Evolutionary conservation across 108 stramenopile genomes (phyloP), one percentile per base, ranked within the genome.

Genomic region (Cyclotella sp.): DNA sequence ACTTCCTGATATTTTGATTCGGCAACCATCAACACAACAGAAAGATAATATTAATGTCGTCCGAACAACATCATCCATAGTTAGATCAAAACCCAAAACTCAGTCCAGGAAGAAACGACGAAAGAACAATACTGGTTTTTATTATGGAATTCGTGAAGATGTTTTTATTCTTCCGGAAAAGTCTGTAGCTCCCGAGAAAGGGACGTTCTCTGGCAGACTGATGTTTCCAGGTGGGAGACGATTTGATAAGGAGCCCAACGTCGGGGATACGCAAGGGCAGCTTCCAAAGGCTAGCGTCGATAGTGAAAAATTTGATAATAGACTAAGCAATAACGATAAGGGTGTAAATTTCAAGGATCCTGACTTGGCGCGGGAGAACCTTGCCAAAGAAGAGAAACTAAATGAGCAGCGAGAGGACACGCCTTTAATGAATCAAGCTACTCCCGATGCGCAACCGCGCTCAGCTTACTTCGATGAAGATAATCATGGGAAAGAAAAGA

Each of bases 111-210:
- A 55, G 55, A 55, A 55, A 55, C 19, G 55, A 44, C 54, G 84
- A 46, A 76, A 74, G 77, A 85, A 85, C 63, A 82, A 85, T 39
- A 82, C 80, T 13, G 84, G 84, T 9, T 85, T 85, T 70, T 85
- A 82, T 42, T 85, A 85, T 41, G 84, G 84, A 12, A 70, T 82
- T 40, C 84, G 81, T 7, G 84, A 85, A 18, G 81, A 85, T 40
- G 74, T 70, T 72, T 47, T 45, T 0, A 46, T 49, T 28, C 13
- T 59, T 45, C 16, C 52, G 9, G 19, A 47, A 3, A 19, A 2
- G 27, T 1, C 30, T 28, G 16, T 14, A 51, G 27, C 45, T 49
- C 18, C 42, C 13, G 28, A 3, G 9, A n/a, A n/a, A 49, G 9
- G 9, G 3, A 3, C 15, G n/a, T 9, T 3, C 1, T 49, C 47